Conservation (phyloP, 2,329 filamentous ascomycete genomes). For the Trichoderma hamatum region DNA sequence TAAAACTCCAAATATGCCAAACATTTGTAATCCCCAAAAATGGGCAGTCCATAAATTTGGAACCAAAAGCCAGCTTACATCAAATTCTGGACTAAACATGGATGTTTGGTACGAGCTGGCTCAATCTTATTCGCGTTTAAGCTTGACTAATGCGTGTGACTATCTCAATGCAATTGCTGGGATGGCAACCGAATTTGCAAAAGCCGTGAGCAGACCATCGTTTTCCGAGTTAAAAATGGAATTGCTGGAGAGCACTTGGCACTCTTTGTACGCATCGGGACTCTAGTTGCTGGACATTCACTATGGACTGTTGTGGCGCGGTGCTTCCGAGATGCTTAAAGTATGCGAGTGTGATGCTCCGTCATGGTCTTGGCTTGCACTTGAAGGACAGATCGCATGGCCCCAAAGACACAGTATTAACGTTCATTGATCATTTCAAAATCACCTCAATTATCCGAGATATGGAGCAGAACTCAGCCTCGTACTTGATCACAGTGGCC, state of each 20-base stretch:
- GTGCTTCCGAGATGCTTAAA: background rate
- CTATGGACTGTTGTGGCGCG: background rate
- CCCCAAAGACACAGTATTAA: no score
- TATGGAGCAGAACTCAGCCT: background rate
- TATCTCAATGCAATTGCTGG: background rate
- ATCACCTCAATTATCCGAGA: background rate
- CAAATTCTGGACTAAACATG: background rate
- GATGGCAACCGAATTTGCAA: background rate
- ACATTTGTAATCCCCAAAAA: background rate
- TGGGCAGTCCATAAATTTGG: background rate
- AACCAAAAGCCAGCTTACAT: background rate
- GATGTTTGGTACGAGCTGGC: background rate
- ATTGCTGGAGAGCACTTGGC: background rate
- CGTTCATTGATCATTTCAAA: no score
- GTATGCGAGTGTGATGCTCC: background rate
- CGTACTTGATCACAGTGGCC: background rate
- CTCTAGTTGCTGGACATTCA: background rate
- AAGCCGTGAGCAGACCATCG: background rate
- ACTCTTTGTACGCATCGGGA: background rate
- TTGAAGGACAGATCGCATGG: background rate
- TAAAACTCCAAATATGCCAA: background rate
- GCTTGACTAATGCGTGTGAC: background rate
- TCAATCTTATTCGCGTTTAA: background rate
- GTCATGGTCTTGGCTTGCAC: background rate
- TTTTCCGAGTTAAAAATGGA: background rate